Evolutionary conservation across 2,329 filamentous ascomycete species (phyloP).

Genomic region (Lasiodiplodia hormozganensis): DNA sequence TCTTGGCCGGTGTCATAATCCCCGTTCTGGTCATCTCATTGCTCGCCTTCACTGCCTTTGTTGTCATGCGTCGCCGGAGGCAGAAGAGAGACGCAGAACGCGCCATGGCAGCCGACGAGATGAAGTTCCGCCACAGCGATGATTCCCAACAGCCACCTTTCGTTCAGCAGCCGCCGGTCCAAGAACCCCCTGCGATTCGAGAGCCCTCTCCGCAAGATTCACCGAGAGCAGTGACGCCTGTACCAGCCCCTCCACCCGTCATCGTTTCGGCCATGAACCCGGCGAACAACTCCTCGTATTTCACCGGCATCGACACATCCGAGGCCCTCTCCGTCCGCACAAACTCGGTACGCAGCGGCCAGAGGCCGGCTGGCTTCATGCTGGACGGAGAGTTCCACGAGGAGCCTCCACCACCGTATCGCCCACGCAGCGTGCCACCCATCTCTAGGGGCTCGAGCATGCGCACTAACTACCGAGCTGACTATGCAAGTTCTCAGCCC

Average conservation of each 20-base stretch:
- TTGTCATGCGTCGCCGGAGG: constrained; percentile 19
- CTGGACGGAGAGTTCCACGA: constrained; percentile 28
- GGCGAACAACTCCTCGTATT: constrained; percentile 21
- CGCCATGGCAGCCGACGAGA: constrained; percentile 6
- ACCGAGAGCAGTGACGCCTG: neutral
- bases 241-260: constrained; percentile 11
- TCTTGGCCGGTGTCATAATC: constrained; percentile 15
- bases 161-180: too few species aligned
- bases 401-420: constrained; percentile 27
- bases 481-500: constrained; percentile 1
- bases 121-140: constrained; percentile 16
- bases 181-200: neutral
- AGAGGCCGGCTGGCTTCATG: constrained; percentile 21
- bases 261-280: constrained; percentile 26
- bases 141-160: neutral
- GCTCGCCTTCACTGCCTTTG: constrained; percentile 8
- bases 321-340: constrained; percentile 28
- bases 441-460: constrained; percentile 24
- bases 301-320: constrained; percentile 28
- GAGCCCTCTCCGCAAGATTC: constrained; percentile 6
- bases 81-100: constrained; percentile 13
- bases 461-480: constrained; percentile 13
- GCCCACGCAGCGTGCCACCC: constrained; percentile 25
- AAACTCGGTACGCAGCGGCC: constrained; percentile 12
- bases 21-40: constrained; percentile 14